Conservation (phyloP, 73 alveolate genomes). For the Tetrahymena borealis region DNA sequence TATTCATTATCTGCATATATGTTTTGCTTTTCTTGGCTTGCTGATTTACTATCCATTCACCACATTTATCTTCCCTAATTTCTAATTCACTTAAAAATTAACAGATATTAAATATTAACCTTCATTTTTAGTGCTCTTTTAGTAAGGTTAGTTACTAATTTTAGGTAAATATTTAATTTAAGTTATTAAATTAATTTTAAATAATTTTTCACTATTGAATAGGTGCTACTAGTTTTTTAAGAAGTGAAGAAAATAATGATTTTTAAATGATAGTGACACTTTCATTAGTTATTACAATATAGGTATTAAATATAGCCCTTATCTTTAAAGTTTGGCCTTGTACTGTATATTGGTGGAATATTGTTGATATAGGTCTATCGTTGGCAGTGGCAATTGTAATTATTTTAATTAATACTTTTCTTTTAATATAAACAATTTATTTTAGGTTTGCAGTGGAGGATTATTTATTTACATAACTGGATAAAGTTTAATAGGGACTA, state of each 20-base stretch:
- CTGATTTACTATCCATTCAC: neutral
- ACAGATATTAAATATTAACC: neutral
- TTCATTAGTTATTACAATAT: neutral
- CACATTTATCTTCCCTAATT: neutral
- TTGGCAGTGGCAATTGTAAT: neutral
- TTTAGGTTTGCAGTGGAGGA: neutral
- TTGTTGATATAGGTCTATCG: neutral
- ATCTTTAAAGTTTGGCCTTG: neutral
- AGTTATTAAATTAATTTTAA: neutral
- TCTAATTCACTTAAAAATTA: neutral
- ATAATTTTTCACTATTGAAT: neutral
- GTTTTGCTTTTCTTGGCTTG: neutral
- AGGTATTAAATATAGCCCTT: neutral
- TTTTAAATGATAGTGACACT: neutral
- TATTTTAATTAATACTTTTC: neutral
- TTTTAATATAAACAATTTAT: neutral
- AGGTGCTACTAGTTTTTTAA: neutral
- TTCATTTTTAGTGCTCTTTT: neutral
- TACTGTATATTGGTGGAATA: neutral
- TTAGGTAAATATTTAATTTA: neutral
- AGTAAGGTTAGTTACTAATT: neutral
- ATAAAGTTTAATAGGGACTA: neutral
- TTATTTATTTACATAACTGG: neutral
- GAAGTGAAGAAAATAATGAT: neutral
- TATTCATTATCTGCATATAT: neutral